Evolutionary conservation across 805 yeast genomes (phyloP), one percentile per base, ranked within the genome.

Genomic region (Candida maltosa): DNA sequence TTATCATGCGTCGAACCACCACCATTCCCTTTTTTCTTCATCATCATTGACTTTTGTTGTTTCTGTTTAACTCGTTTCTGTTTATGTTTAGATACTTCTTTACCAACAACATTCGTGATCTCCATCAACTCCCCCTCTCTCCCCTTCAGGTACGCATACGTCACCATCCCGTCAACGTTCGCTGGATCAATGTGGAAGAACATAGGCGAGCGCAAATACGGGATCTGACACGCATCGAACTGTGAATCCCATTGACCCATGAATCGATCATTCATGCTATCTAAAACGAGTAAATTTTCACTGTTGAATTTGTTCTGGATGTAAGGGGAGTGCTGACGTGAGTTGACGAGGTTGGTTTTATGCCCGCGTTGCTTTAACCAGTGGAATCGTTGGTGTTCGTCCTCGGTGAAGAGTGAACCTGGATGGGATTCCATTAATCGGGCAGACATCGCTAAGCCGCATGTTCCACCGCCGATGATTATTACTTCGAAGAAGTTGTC

Each of bases 381-480:
- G 32, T 65, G 73, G 49, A 68, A 66, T 29, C 75, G 42, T 44
- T 66, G 73, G 41, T 68, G 75, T 32, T 69, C 74, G 22, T 60
- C 70, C 32, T 70, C 73, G n/a, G 71, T 62, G 46, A 51, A 69
- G 8, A 68, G 54, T 3, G 73, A 60, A 2, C 67, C 67, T 1
- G 75, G 73, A 17, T 57, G 55, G 14, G 48, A 49, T 45, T 69
- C 75, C 40, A 72, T 64, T 24, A 69, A 51, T 32, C 74, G 46
- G 5, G 74, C 58, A 6, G 69, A 54, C 6, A 52, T 52, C 0
- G 74, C 72, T 4, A 69, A 48, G 1, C 69, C 70, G 47, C 72
- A 66, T 2, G 74, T 65, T 1, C 75, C 75, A 3, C 71, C 73
- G 7, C 75, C 75, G 16, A 69, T 54, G n/a, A 69, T 52, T 6